A percentile compares a stretch with the other conserved stretches of the same genome.
phyloP scores from a whole-genome alignment of 2,329 filamentous ascomycete species.

The Aspergillus chevalieri region DNA sequence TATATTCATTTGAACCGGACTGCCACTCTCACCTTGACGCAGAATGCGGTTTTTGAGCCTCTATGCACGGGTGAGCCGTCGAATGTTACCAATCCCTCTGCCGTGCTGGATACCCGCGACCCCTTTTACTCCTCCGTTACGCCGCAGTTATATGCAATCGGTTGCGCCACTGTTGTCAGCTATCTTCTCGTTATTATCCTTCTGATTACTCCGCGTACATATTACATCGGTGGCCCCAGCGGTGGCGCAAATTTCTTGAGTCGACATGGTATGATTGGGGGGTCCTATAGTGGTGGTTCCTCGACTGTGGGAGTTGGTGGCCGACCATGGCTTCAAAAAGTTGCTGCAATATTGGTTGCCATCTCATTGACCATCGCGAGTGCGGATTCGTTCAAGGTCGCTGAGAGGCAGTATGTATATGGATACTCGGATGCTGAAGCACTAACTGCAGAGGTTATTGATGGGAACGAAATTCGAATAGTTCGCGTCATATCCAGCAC shows the following conservation, averaged over 20 bases:
- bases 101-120: conserved; percentile 64
- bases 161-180: conserved; percentile 81
- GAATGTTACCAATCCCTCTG: conserved; percentile 34
- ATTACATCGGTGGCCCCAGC: conserved; percentile 69
- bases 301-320: conserved; percentile 80
- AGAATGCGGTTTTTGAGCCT: conserved; percentile 47
- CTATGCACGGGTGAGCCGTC: conserved; percentile 39
- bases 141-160: conserved; percentile 87
- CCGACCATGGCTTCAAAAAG: conserved; percentile 85
- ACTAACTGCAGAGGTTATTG: conserved; percentile 72
- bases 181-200: conserved; percentile 93
- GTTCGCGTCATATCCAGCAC: conserved; percentile 92
- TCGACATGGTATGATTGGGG: conserved; percentile 75
- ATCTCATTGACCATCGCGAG: conserved; percentile 92
- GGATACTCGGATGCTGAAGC: conserved; percentile 73
- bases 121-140: conserved; percentile 93
- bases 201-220: conserved; percentile 89
- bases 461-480: conserved; percentile 77
- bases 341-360: conserved; percentile 57
- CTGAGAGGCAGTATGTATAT: conserved; percentile 69
- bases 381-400: conserved; percentile 80
- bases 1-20: conserved; percentile 38
- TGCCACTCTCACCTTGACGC: conserved; percentile 39
- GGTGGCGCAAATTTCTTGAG: conserved; percentile 67
- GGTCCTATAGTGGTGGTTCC: conserved; percentile 59